phyloP scores from a whole-genome alignment of 805 yeast genomes.

The Cephaloascus albidus region DNA sequence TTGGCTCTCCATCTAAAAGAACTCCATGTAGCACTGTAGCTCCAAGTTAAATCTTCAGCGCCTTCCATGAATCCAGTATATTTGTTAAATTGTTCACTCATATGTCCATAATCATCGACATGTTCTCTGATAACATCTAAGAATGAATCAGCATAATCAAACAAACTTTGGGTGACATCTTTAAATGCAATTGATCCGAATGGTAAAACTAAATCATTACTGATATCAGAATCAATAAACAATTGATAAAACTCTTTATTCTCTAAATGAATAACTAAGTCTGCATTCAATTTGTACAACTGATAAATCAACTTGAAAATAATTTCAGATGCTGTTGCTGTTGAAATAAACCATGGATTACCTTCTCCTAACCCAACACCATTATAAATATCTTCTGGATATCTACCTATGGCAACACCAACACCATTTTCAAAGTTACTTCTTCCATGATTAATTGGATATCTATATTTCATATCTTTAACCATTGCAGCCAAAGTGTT shows the following conservation, averaged over 20 bases:
- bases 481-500: constrained; percentile 58
- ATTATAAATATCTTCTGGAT: constrained; percentile 87
- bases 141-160: constrained; percentile 60
- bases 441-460: constrained; percentile 61
- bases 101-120: constrained; percentile 55
- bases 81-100: constrained; percentile 86
- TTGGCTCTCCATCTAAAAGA: constrained; percentile 56
- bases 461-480: constrained; percentile 60
- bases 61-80: constrained; percentile 82
- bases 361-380: constrained; percentile 69
- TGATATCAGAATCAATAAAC: constrained; percentile 13
- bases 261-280: constrained; percentile 29
- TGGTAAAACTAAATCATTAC: constrained; percentile 13
- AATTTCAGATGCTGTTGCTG: constrained; percentile 60
- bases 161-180: constrained; percentile 32
- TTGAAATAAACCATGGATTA: constrained; percentile 88
- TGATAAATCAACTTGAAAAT: constrained; percentile 46
- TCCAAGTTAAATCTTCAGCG: constrained; percentile 85
- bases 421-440: constrained; percentile 17
- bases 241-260: constrained; percentile 20
- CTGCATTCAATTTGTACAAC: constrained; percentile 24
- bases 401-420: constrained; percentile 78
- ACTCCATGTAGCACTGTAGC: constrained; percentile 70
- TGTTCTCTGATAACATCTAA: constrained; percentile 49
- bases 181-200: constrained; percentile 34